Evolutionary conservation across 352 stramenopile species (phyloP).

Genomic region (Phytophthora hibernalis): DNA sequence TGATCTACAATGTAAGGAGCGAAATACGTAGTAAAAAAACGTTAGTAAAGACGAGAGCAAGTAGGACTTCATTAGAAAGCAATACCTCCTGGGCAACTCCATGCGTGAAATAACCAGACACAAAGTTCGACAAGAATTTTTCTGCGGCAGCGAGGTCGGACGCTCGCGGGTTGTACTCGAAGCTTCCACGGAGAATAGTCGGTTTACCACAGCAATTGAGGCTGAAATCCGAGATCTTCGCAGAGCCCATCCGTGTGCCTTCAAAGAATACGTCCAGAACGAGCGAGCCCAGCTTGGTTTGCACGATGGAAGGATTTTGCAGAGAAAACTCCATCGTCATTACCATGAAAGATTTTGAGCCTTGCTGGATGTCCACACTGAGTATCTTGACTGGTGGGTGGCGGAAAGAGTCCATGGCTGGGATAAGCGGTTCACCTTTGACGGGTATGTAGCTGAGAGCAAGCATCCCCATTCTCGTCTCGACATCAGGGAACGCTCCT

Average conservation of each 20-base stretch:
- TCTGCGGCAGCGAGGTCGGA: slow-evolving; percentile 42
- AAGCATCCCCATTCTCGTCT: slow-evolving; percentile 81
- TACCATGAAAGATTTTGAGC: slow-evolving; percentile 52
- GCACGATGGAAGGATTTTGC: slow-evolving; percentile 75
- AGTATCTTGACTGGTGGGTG: slow-evolving; percentile 68
- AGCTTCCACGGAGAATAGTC: slow-evolving; percentile 62
- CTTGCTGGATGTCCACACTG: slow-evolving; percentile 68
- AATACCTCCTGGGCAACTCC: slow-evolving; percentile 68
- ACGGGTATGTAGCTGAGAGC: slow-evolving; percentile 69
- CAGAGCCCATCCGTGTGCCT: slow-evolving; percentile 58
- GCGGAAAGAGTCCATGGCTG: slow-evolving; percentile 77
- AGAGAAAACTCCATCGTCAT: slow-evolving; percentile 78
- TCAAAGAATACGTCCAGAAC: slow-evolving; percentile 62
- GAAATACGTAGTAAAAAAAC: too few relatives aligned
- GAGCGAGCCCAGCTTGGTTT: slow-evolving; percentile 62
- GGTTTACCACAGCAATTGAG: slow-evolving; percentile 69
- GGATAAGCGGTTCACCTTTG: slow-evolving; percentile 52
- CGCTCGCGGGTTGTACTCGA: slow-evolving; percentile 58
- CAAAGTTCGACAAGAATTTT: slow-evolving; percentile 87
- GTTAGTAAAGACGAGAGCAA: neutral
- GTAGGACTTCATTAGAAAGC: neutral
- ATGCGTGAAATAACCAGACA: slow-evolving; percentile 81
- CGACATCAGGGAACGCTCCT: slow-evolving; percentile 73
- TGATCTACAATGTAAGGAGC: slow-evolving; percentile 48
- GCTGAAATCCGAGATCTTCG: slow-evolving; percentile 65